Conservation (phyloP, 176 grass and related monocot genomes). For the Bonia amplexicaulis region DNA sequence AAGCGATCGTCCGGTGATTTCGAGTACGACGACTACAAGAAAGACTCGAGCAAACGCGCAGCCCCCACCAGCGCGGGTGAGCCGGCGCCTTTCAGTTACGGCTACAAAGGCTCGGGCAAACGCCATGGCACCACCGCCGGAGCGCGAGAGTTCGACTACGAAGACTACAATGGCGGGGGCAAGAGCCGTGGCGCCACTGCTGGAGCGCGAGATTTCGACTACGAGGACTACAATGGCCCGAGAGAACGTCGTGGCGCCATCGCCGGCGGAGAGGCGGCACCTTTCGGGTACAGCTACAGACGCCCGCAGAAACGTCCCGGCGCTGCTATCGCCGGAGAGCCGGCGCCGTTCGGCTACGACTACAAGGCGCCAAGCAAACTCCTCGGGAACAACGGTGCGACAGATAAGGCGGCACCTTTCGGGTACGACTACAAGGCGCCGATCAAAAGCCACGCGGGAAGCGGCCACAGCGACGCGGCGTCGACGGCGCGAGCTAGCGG, state of each 20-base stretch:
- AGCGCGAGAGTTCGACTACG: neutral
- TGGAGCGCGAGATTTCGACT: neutral
- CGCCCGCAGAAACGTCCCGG: neutral
- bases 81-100: neutral
- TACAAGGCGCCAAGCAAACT: neutral
- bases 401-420: neutral
- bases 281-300: slow-evolving; percentile 12
- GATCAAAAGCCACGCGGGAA: neutral
- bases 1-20: neutral
- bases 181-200: neutral
- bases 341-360: neutral
- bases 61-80: neutral
- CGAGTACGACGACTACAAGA: neutral
- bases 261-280: neutral
- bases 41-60: neutral
- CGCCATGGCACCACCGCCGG: neutral
- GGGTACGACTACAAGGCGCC: slow-evolving; percentile 2
- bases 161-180: neutral
- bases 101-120: neutral
- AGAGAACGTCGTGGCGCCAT: neutral
- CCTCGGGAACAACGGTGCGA: neutral
- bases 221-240: neutral
- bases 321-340: neutral
- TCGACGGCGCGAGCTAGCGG: neutral
- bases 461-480: neutral